Base-by-base conservation (phyloP, 2,329 filamentous ascomycete species). In the Pseudopithomyces maydicus region DNA sequence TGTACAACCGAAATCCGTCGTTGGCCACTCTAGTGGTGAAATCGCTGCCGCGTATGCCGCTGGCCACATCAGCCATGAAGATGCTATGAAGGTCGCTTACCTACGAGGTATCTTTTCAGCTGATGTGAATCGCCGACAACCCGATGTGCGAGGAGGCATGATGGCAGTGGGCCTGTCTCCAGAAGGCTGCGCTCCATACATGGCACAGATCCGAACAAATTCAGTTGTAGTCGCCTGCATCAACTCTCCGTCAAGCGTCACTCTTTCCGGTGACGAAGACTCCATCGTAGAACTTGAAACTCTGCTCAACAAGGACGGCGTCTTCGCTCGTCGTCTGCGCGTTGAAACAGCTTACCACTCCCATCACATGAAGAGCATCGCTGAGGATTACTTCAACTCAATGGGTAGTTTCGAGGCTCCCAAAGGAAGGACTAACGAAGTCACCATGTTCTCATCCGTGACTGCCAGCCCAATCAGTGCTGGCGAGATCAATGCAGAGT, bases 311-410 rank as follows among this genome's bases (percentile, higher is more conserved):
- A 66, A 71, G 5, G 62, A 73, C 15, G 58, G 68, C 2, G 70
- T 72, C 6, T 80, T 80, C 54, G 68, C 66, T 1, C 68, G 77
- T 1, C 52, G 64, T 12, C 71, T 81, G 5, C 70, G 72, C 46
- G 77, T 80, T 4, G 71, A 77, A 19, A 69, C 60, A 10, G 80
- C 79, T 0, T 81, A 81, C 52, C 80, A 81, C 49, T 78, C 74
- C 1, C 66, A 71, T 23, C 77, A 79, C 29, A 79, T 79, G 77
- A 14, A 68, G 2, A 55, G 62, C 1, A 71, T 70, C 44, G 60
- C 68, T 2, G 58, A 51, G 2, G 58, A 65, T 1, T 77, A 78
- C 39, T 6, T 7, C 11, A 19, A 22, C 19, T 3, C 41, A 5
- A 23, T 67, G n/a, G 64, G 66, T 43, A 61, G 38, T 47, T 65